Evolutionary conservation across 139 green algal genomes (phyloP).

Genomic region (Haematococcus sp.): DNA sequence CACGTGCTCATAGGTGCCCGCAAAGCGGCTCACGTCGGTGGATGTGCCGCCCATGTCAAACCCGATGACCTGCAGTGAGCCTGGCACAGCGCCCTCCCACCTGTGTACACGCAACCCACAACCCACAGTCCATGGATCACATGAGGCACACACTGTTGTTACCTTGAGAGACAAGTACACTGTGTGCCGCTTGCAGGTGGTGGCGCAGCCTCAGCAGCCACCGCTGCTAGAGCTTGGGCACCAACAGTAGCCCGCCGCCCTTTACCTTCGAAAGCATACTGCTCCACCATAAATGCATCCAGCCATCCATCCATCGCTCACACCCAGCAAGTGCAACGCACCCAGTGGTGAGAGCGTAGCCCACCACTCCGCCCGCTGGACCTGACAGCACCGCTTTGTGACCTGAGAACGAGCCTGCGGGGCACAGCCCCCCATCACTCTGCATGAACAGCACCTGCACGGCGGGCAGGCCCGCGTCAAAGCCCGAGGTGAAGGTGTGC

Average conservation of each 20-base stretch:
- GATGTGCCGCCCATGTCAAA: conserved; percentile 97
- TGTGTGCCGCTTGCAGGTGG: too few relatives aligned
- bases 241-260: too few relatives aligned
- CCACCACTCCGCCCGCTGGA: conserved; percentile 87
- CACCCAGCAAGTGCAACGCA: too few relatives aligned
- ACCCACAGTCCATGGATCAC: too few relatives aligned
- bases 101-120: conserved; percentile 79
- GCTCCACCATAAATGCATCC: too few relatives aligned
- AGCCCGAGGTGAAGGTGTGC: conserved; percentile 74
- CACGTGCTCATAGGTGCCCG: conserved; percentile 84
- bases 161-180: too few relatives aligned
- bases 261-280: too few relatives aligned
- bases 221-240: too few relatives aligned
- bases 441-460: conserved; percentile 85
- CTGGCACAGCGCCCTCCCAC: conserved; percentile 50
- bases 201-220: too few relatives aligned
- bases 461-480: conserved; percentile 70
- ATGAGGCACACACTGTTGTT: too few relatives aligned
- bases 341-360: conserved; percentile 81
- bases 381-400: conserved; percentile 95
- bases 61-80: conserved; percentile 75
- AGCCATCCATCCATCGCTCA: too few relatives aligned
- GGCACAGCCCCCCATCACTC: conserved; percentile 82
- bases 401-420: conserved; percentile 75
- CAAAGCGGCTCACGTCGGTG: conserved; percentile 90